These are phyloP conservation scores for Brassica incana DNA, from an alignment of 345 rosid genomes.

Conservation along the genomic window DNA sequence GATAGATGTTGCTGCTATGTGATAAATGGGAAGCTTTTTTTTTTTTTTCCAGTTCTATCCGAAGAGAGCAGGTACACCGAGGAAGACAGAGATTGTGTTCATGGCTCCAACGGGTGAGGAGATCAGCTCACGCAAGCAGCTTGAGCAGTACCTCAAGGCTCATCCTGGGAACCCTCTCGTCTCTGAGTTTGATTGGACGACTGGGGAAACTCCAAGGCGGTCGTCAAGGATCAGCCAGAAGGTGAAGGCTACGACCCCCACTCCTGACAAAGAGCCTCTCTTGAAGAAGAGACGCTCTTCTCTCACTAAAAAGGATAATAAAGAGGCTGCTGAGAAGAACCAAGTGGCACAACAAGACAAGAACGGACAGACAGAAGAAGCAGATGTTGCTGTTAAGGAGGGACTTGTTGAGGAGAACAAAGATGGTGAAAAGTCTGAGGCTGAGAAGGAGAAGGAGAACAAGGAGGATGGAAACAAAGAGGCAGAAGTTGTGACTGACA, in stretches of 20 bases:
- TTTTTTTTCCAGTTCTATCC: slow-evolving; percentile 55
- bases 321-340: slow-evolving; percentile 32
- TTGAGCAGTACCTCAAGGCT: slow-evolving; percentile 76
- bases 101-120: slow-evolving; percentile 83
- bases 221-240: slow-evolving; percentile 81
- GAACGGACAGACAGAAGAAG: neutral
- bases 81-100: slow-evolving; percentile 69
- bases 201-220: slow-evolving; percentile 87
- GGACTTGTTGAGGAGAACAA: neutral
- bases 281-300: slow-evolving; percentile 62
- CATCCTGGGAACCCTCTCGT: slow-evolving; percentile 70
- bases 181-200: slow-evolving; percentile 80
- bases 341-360: slow-evolving; percentile 1
- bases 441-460: slow-evolving; percentile 7
- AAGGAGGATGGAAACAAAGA: slow-evolving; percentile 15
- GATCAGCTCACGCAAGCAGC: slow-evolving; percentile 57
- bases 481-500: slow-evolving; percentile 13
- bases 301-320: slow-evolving; percentile 35
- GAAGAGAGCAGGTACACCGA: slow-evolving; percentile 59
- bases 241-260: slow-evolving; percentile 64
- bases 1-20: neutral
- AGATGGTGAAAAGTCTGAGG: neutral
- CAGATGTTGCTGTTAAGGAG: neutral
- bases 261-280: slow-evolving; percentile 60
- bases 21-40: slow-evolving; percentile 1